A percentile compares a stretch with the other conserved stretches of the same genome.
These are phyloP conservation scores for Ustulina deusta DNA, from an alignment of 2,329 filamentous ascomycete species.

Conservation along the genomic window DNA sequence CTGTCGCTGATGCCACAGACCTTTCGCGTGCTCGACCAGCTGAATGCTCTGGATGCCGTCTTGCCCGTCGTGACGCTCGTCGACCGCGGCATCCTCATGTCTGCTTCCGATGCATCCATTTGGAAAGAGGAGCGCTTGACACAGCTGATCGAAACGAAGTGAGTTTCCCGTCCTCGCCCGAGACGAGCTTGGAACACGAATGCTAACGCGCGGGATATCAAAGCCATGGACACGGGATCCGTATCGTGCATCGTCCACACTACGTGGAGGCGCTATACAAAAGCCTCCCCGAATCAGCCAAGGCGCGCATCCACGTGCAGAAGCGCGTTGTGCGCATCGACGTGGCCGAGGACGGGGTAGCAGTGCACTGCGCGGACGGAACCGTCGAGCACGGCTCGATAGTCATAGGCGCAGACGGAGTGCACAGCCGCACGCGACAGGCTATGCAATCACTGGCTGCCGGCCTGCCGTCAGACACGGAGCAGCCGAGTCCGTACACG, in stretches of 20 bases:
- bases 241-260: conserved; percentile 42
- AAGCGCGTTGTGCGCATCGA: conserved; percentile 48
- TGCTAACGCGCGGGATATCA: not conserved
- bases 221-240: conserved; percentile 45
- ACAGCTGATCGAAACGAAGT: conserved; percentile 34
- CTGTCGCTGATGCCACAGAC: conserved; percentile 45
- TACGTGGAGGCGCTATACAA: conserved; percentile 43
- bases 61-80: conserved; percentile 30
- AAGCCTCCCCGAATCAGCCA: conserved; percentile 39
- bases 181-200: not conserved
- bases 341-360: conserved; percentile 43
- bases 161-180: conserved; percentile 8
- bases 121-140: conserved; percentile 17
- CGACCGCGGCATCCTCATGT: conserved; percentile 29
- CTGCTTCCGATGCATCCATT: conserved; percentile 35
- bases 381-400: conserved; percentile 53
- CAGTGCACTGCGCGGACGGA: conserved; percentile 53
- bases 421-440: conserved; percentile 53
- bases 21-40: conserved; percentile 48
- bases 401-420: conserved; percentile 58
- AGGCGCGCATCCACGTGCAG: conserved; percentile 39
- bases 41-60: conserved; percentile 40
- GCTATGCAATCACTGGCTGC: conserved; percentile 49
- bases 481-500: conserved; percentile 41
- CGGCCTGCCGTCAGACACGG: conserved; percentile 26